Evolutionary conservation across 2,329 filamentous ascomycete species (phyloP).

Genomic region (Mollisiaceae sp.): DNA sequence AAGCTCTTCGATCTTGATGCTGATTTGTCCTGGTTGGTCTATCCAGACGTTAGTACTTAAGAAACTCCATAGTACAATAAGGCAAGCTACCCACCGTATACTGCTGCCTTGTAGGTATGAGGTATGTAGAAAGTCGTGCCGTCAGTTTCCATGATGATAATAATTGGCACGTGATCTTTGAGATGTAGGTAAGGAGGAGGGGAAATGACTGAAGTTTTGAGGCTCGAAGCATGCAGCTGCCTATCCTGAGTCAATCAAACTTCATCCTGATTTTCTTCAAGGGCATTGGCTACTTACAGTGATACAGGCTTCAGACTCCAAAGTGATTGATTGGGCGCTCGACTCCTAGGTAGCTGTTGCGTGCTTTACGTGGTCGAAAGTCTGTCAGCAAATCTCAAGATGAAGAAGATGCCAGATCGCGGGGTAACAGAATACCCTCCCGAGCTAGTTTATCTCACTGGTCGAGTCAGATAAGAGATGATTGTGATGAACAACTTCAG

Average conservation of each 20-base stretch:
- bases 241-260: background rate
- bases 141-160: constrained; percentile 7
- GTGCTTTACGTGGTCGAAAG: background rate
- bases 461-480: background rate
- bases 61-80: background rate
- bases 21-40: constrained; percentile 64
- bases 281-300: background rate
- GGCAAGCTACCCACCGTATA: constrained; percentile 51
- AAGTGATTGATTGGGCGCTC: background rate
- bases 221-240: background rate
- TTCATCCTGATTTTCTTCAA: background rate
- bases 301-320: background rate
- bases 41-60: background rate
- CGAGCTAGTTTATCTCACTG: background rate
- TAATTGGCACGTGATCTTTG: background rate
- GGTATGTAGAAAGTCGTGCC: constrained; percentile 46
- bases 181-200: background rate
- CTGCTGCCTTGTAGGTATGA: constrained; percentile 62
- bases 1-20: constrained; percentile 64
- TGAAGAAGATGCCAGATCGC: background rate
- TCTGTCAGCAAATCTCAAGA: background rate
- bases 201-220: background rate
- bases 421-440: background rate
- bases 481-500: background rate
- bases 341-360: background rate